Evolutionary conservation across 257 asterid genomes (phyloP).

Genomic region (Oldenlandia corymbosa): DNA sequence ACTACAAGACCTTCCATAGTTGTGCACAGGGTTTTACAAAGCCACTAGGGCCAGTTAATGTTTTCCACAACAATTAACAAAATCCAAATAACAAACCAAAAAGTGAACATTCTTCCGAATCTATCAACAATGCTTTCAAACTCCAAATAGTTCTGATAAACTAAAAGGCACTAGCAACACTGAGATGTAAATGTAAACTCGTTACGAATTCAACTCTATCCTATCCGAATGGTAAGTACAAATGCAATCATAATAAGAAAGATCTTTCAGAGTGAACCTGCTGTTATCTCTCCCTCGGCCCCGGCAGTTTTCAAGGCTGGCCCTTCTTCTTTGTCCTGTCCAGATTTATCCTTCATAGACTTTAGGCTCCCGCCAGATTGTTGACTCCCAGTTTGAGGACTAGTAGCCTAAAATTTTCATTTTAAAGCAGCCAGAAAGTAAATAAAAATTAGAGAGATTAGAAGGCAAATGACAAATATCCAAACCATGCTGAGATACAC

Average conservation of each 20-base stretch:
- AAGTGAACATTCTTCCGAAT: too few relatives aligned
- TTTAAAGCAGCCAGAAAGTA: not conserved
- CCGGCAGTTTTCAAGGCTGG: slow-evolving; percentile 80
- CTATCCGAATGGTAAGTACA: not conserved
- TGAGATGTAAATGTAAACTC: not conserved
- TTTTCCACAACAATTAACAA: too few relatives aligned
- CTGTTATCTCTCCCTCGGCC: slow-evolving; percentile 93
- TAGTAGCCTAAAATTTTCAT: slow-evolving; percentile 54
- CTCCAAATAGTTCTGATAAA: too few relatives aligned
- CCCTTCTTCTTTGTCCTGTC: slow-evolving; percentile 77
- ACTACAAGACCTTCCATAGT: not conserved
- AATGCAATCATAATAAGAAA: not conserved
- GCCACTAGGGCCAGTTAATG: not conserved
- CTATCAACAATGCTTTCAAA: too few relatives aligned
- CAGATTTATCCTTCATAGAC: slow-evolving; percentile 73
- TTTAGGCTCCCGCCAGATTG: slow-evolving; percentile 82
- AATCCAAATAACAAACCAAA: too few relatives aligned
- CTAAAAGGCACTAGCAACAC: too few relatives aligned
- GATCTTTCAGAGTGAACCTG: slow-evolving; percentile 42
- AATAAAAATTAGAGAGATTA: not conserved
- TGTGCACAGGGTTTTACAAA: not conserved
- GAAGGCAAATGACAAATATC: not conserved
- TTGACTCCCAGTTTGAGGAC: slow-evolving; percentile 87
- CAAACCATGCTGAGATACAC: not conserved
- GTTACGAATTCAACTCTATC: not conserved